A percentile compares a stretch with the other conserved stretches of the same genome.
Evolutionary conservation across 257 asterid genomes (phyloP).

Genomic region (Salvia hispanica): DNA sequence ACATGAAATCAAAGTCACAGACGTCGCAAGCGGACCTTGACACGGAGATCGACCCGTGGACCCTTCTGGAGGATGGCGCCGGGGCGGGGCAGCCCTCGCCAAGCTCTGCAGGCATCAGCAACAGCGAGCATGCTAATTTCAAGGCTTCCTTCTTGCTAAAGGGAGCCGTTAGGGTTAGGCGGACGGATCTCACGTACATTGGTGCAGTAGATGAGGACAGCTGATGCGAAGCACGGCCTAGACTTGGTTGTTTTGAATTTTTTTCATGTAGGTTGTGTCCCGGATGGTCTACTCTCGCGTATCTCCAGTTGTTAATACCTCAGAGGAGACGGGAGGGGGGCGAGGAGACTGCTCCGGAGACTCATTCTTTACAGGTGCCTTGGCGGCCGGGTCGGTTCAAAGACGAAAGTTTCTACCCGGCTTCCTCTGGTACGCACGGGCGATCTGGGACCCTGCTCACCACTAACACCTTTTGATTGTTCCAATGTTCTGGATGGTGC

Average conservation of each 20-base stretch:
- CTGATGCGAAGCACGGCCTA: conserved; percentile 43
- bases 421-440: conserved; percentile 32
- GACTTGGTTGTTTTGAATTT: conserved; percentile 28
- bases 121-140: conserved; percentile 62
- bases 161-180: conserved; percentile 80
- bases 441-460: conserved; percentile 45
- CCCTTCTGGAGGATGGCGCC: conserved; percentile 90
- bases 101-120: conserved; percentile 48
- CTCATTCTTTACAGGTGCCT: conserved; percentile 49
- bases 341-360: conserved; percentile 44
- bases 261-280: conserved; percentile 29
- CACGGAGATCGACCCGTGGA: conserved; percentile 75
- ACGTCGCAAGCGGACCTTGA: conserved; percentile 54
- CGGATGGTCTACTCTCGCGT: conserved; percentile 27
- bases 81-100: conserved; percentile 64
- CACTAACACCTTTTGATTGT: conserved; percentile 55
- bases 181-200: conserved; percentile 80
- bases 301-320: conserved; percentile 22
- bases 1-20: conserved; percentile 53
- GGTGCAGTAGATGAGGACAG: conserved; percentile 94
- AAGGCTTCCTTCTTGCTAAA: conserved; percentile 78
- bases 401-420: conserved; percentile 28
- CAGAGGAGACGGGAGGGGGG: conserved; percentile 29
- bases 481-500: conserved; percentile 40
- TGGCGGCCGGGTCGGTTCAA: conserved; percentile 24